These are phyloP conservation scores for Pyronema omphalodes DNA, from an alignment of 495 filamentous ascomycete species.

Conservation along the genomic window DNA sequence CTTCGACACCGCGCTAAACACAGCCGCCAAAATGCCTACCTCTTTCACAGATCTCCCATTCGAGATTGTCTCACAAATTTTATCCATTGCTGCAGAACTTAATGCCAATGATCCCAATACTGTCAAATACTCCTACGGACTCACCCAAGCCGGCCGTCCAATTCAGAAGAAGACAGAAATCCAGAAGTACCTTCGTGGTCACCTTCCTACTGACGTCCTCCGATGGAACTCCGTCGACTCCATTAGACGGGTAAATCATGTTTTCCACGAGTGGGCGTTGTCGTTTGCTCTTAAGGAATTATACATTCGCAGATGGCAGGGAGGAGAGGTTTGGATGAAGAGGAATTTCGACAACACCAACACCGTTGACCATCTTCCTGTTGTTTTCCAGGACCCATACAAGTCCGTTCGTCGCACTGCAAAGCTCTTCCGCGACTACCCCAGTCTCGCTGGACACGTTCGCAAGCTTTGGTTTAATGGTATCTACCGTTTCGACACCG, in stretches of 20 bases:
- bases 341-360: constrained; percentile 25
- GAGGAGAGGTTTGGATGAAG: constrained; percentile 30
- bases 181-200: constrained; percentile 33
- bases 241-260: constrained; percentile 30
- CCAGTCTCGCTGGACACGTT: constrained; percentile 30
- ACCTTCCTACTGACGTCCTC: constrained; percentile 30
- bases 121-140: constrained; percentile 32
- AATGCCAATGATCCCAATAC: constrained; percentile 27
- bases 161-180: constrained; percentile 25
- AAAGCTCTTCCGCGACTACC: constrained; percentile 28
- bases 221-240: constrained; percentile 32
- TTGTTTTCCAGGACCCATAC: constrained; percentile 37
- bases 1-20: not conserved
- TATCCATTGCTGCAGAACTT: constrained; percentile 29
- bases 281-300: constrained; percentile 31
- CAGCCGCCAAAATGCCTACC: constrained; percentile 4
- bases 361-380: constrained; percentile 25
- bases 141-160: constrained; percentile 31
- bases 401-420: constrained; percentile 30
- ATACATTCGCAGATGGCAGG: constrained; percentile 34
- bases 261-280: constrained; percentile 37
- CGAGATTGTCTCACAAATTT: constrained; percentile 34
- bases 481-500: constrained; percentile 32
- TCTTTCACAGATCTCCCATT: constrained; percentile 32
- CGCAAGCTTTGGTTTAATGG: constrained; percentile 38